Evolutionary conservation across 192 early-diverging fungal genomes (phyloP).

Genomic region (Gryganskiella cystojenkinii): DNA sequence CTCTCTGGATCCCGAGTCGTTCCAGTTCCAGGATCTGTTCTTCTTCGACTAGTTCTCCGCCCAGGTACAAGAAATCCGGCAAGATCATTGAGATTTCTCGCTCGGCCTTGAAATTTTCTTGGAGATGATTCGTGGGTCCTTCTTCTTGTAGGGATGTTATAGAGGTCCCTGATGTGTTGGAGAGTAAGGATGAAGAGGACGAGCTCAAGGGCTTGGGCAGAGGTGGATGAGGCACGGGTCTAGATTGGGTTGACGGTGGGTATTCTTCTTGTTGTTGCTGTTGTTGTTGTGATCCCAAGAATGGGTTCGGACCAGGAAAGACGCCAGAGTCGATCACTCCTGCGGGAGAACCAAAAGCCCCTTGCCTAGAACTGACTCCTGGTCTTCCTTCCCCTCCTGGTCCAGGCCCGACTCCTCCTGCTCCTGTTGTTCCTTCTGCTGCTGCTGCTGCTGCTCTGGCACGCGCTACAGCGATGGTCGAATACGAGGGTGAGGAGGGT

Average conservation of each 20-base stretch:
- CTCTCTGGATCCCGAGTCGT: constrained; percentile 64
- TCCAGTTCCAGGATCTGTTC: constrained; percentile 66
- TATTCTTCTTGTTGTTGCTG: background rate
- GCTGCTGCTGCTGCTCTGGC: constrained; percentile 30
- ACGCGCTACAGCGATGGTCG: constrained; percentile 48
- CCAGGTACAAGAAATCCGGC: constrained; percentile 68
- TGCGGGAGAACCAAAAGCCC: background rate
- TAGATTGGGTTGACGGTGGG: constrained; percentile 4
- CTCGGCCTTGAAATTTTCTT: constrained; percentile 43
- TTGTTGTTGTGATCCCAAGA: background rate
- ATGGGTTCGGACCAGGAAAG: constrained; percentile 25
- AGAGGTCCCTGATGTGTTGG: constrained; percentile 15
- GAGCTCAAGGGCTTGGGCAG: constrained; percentile 15
- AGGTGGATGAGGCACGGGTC: constrained; percentile 4
- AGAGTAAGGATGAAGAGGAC: constrained; percentile 27
- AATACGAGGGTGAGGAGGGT: constrained; percentile 48
- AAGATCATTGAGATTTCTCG: constrained; percentile 63
- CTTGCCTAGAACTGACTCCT: background rate
- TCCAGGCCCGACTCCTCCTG: constrained; percentile 8
- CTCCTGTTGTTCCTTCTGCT: constrained; percentile 20
- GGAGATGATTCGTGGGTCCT: constrained; percentile 21
- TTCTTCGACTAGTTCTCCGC: constrained; percentile 69
- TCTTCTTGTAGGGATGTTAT: background rate
- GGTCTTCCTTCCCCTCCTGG: background rate
- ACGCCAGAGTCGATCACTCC: constrained; percentile 26